These are phyloP conservation scores for Xylaria cubensis DNA, from an alignment of 495 filamentous ascomycete species.

Conservation along the genomic window DNA sequence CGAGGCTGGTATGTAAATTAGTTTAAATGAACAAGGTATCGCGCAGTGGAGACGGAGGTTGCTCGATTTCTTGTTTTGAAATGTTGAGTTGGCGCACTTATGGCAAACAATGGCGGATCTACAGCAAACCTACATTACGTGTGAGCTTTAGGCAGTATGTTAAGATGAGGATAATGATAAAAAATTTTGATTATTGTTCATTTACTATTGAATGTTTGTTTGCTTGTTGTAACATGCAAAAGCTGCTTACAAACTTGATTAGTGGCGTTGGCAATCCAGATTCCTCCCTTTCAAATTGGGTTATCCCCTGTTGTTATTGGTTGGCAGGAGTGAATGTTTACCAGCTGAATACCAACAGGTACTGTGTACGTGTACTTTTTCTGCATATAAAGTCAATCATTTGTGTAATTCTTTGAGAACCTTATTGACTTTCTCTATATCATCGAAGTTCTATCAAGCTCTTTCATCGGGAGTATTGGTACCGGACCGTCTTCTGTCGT, in stretches of 20 bases:
- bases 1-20: conserved; percentile 11
- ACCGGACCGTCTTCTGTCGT: conserved; percentile 38
- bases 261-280: too few species aligned
- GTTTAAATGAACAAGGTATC: background rate
- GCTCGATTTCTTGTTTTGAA: background rate
- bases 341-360: background rate
- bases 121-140: background rate
- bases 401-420: background rate
- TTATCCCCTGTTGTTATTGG: too few species aligned
- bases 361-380: background rate
- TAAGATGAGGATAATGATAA: conserved; percentile 12
- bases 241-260: too few species aligned
- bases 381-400: background rate
- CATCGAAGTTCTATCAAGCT: conserved; percentile 35
- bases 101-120: background rate
- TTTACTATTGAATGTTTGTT: background rate
- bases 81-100: background rate
- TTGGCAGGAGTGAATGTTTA: too few species aligned
- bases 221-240: background rate
- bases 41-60: background rate
- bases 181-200: conserved; percentile 4
- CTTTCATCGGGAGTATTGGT: conserved; percentile 41
- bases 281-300: too few species aligned
- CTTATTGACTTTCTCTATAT: conserved; percentile 38
- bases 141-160: background rate